Evolutionary conservation across 2,329 filamentous ascomycete genomes (phyloP).

Genomic region (Clonostachys chloroleuca): DNA sequence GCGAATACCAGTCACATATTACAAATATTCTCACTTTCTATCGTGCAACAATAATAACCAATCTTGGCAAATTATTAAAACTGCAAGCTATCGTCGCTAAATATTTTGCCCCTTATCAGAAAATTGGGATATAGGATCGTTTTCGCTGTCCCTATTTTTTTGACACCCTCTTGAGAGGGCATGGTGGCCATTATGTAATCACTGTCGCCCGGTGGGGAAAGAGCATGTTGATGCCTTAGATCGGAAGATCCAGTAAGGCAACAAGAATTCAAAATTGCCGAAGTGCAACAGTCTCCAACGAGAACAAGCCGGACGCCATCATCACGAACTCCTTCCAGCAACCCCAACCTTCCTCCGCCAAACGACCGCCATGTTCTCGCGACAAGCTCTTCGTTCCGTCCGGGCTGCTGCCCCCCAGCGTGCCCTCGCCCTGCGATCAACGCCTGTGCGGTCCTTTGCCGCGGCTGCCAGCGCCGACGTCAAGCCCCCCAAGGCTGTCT

Average conservation of each 20-base stretch:
- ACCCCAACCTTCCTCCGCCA: neutral
- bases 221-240: slow-evolving; percentile 28
- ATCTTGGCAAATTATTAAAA: no score
- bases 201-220: neutral
- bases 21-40: no score
- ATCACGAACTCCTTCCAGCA: slow-evolving; percentile 11
- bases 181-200: no score
- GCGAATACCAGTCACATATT: no score
- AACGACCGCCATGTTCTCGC: slow-evolving; percentile 47
- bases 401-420: slow-evolving; percentile 58
- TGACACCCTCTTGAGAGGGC: no score
- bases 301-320: neutral
- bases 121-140: no score
- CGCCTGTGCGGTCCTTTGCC: slow-evolving; percentile 75
- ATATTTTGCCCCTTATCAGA: no score
- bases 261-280: slow-evolving; percentile 35
- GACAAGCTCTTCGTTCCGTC: slow-evolving; percentile 53
- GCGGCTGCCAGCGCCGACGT: slow-evolving; percentile 63
- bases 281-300: slow-evolving; percentile 5
- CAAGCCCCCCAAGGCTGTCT: slow-evolving; percentile 87
- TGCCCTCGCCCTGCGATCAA: slow-evolving; percentile 30
- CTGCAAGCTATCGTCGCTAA: no score
- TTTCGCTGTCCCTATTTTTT: no score
- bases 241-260: slow-evolving; percentile 31
- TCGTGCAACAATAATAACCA: no score